Evolutionary conservation across 2,329 filamentous ascomycete species (phyloP).

Genomic region (Neopestalotiopsis rosae): DNA sequence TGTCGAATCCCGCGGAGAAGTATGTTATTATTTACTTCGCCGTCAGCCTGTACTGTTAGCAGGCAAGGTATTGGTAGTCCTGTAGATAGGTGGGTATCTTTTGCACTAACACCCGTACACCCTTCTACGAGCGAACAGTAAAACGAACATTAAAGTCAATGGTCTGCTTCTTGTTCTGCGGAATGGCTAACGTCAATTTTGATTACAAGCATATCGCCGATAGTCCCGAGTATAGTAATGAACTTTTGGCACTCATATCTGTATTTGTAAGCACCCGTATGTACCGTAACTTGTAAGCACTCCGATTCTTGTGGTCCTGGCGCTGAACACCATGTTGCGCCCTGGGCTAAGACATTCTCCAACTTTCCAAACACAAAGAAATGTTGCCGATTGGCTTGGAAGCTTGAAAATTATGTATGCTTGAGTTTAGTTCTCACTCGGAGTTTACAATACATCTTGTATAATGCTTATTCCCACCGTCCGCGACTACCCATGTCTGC

Average conservation of each 20-base stretch:
- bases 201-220: no score
- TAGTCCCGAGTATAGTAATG: no score
- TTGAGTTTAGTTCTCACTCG: neutral
- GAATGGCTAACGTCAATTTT: no score
- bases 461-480: neutral
- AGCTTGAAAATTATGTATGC: neutral
- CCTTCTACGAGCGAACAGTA: no score
- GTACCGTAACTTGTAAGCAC: neutral
- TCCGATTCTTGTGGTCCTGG: neutral
- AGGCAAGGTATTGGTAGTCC: no score
- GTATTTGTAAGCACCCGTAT: neutral
- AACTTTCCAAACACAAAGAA: neutral
- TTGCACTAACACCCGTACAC: no score
- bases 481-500: neutral
- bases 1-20: no score
- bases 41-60: no score
- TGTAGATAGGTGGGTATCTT: no score
- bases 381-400: neutral
- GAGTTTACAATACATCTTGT: neutral
- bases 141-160: no score
- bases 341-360: neutral
- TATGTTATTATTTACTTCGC: no score
- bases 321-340: neutral
- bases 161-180: no score
- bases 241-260: neutral